Evolutionary conservation across 257 asterid genomes (phyloP).

Genomic region (Rehmannia glutinosa): DNA sequence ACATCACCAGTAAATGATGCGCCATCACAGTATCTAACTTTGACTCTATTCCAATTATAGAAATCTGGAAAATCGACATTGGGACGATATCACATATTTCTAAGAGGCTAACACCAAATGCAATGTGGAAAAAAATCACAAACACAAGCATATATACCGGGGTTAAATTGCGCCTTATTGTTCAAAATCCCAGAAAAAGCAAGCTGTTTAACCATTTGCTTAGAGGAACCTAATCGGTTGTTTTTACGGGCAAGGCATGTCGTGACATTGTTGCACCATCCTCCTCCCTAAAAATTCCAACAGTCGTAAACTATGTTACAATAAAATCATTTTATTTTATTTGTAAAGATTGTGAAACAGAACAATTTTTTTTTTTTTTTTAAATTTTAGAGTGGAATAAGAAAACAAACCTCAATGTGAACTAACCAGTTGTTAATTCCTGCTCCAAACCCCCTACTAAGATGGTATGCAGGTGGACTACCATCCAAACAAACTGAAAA

Average conservation of each 20-base stretch:
- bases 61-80: not conserved
- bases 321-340: too few relatives aligned
- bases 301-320: too few relatives aligned
- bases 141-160: slow-evolving; percentile 68
- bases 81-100: not conserved
- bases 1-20: not conserved
- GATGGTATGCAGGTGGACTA: slow-evolving; percentile 74
- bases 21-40: not conserved
- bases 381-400: too few relatives aligned
- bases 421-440: slow-evolving; percentile 65
- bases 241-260: slow-evolving; percentile 50
- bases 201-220: slow-evolving; percentile 44
- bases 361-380: too few relatives aligned
- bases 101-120: too few relatives aligned
- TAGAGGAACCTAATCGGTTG: slow-evolving; percentile 68
- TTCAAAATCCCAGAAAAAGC: slow-evolving; percentile 72
- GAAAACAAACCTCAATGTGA: slow-evolving; percentile 51
- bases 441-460: slow-evolving; percentile 47
- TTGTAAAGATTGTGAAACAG: too few relatives aligned
- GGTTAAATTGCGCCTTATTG: slow-evolving; percentile 48
- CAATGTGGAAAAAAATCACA: too few relatives aligned
- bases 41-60: not conserved
- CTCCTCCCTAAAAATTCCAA: slow-evolving; percentile 67
- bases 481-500: slow-evolving; percentile 81
- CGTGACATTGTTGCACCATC: slow-evolving; percentile 76